phyloP scores from a whole-genome alignment of 306 rosid species.

The Acacia crassicarpa region DNA sequence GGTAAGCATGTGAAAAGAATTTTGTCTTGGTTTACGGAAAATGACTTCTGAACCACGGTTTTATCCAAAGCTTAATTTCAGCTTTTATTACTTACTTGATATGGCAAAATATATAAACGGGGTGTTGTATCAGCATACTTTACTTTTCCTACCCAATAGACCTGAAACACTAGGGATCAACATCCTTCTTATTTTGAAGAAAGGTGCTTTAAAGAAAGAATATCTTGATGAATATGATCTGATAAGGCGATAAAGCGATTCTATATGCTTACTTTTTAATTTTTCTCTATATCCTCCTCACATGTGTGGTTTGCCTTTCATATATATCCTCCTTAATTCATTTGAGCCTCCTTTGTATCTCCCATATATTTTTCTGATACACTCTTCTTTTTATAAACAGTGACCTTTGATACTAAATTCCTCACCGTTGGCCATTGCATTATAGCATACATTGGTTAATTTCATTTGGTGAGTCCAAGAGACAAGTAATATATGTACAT shows the following conservation, averaged over 20 bases:
- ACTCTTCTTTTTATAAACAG: background rate
- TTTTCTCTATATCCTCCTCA: conserved; percentile 20
- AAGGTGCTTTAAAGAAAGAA: conserved; percentile 41
- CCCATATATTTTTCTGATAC: background rate
- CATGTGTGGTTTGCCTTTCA: conserved; percentile 39
- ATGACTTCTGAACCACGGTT: too few species aligned
- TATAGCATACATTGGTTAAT: background rate
- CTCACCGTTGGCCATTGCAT: background rate
- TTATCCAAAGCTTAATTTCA: background rate
- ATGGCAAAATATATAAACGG: background rate
- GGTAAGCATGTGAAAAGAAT: too few species aligned
- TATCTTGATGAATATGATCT: conserved; percentile 13
- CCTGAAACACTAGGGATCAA: background rate
- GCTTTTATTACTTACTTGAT: background rate
- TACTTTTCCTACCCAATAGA: background rate
- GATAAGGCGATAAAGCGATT: conserved; percentile 30
- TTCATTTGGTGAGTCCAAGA: too few species aligned
- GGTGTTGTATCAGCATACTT: background rate
- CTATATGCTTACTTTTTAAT: conserved; percentile 25
- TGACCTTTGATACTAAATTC: conserved; percentile 20
- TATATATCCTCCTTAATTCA: background rate
- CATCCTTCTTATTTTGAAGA: background rate
- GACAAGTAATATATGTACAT: too few species aligned
- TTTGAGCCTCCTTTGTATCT: conserved; percentile 37
- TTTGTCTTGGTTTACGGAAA: too few species aligned